Evolutionary conservation across 768 basidiomycete species (phyloP).

Genomic region (Galerina sulciceps): DNA sequence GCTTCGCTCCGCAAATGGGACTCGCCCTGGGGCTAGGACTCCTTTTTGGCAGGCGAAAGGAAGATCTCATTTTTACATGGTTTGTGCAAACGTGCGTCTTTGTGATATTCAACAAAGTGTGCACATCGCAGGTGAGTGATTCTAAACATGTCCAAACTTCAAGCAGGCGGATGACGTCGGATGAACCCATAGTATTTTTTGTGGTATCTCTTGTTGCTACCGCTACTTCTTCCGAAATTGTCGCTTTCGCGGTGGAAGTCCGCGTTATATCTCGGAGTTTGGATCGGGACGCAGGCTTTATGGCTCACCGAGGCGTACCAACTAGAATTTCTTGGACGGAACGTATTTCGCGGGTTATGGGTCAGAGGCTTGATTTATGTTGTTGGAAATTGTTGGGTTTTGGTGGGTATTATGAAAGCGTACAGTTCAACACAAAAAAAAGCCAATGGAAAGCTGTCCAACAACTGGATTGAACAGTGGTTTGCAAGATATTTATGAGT

Average conservation of each 20-base stretch:
- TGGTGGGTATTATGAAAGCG: constrained; percentile 53
- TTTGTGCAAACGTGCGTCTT: constrained; percentile 91
- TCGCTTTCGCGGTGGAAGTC: constrained; percentile 49
- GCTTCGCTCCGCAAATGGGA: constrained; percentile 83
- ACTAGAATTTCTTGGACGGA: constrained; percentile 83
- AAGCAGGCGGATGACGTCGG: background rate
- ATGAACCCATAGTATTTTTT: constrained; percentile 78
- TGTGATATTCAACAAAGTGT: constrained; percentile 98
- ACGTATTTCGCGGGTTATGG: constrained; percentile 83
- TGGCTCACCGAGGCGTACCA: constrained; percentile 94
- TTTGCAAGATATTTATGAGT: too few relatives aligned
- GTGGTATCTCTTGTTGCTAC: constrained; percentile 92
- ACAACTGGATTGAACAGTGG: too few relatives aligned
- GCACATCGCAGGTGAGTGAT: constrained; percentile 86
- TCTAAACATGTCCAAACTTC: background rate
- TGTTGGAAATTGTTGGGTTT: constrained; percentile 78
- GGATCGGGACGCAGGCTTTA: constrained; percentile 80
- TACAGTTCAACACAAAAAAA: constrained; percentile 1
- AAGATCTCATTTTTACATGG: constrained; percentile 81
- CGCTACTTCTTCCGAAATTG: constrained; percentile 76
- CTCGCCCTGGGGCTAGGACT: constrained; percentile 76
- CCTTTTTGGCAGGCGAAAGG: constrained; percentile 59
- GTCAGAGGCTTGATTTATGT: constrained; percentile 75
- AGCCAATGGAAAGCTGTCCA: background rate
- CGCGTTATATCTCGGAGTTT: constrained; percentile 51